Percentiles rank a stretch among this genome's conserved stretches.
Evolutionary conservation across 306 rosid genomes (phyloP).

Genomic region (Vigna angularis): DNA sequence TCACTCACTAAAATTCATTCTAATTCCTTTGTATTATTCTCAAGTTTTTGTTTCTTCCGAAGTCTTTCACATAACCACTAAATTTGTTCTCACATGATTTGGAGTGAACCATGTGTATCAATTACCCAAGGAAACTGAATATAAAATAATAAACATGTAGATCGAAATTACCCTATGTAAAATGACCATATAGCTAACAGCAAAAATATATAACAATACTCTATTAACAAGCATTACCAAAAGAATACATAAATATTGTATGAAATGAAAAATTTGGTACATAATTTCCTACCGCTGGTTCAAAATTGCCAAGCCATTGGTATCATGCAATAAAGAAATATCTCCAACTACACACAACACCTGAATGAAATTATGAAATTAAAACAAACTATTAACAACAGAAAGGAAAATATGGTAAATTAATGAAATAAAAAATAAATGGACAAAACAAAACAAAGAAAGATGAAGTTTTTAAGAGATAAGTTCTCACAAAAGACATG

Average conservation of each 20-base stretch:
- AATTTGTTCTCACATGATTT: too few species aligned
- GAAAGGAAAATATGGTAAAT: slow-evolving; percentile 26
- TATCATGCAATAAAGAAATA: slow-evolving; percentile 91
- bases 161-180: not conserved
- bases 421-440: slow-evolving; percentile 1
- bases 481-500: not conserved
- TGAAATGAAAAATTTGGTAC: slow-evolving; percentile 31
- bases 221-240: not conserved
- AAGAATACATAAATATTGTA: slow-evolving; percentile 8
- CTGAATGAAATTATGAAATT: slow-evolving; percentile 55
- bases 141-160: not conserved
- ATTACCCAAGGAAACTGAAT: not conserved
- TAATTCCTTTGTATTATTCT: too few species aligned
- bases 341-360: slow-evolving; percentile 90
- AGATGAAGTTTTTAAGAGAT: slow-evolving; percentile 7
- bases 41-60: too few species aligned
- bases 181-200: not conserved
- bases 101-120: not conserved
- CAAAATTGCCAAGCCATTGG: slow-evolving; percentile 88
- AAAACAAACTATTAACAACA: slow-evolving; percentile 32
- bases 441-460: not conserved
- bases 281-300: slow-evolving; percentile 69
- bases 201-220: not conserved
- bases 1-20: too few species aligned
- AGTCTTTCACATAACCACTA: too few species aligned